phyloP scores from a whole-genome alignment of 352 stramenopile species.

The Pythium rhizo-oryzae region DNA sequence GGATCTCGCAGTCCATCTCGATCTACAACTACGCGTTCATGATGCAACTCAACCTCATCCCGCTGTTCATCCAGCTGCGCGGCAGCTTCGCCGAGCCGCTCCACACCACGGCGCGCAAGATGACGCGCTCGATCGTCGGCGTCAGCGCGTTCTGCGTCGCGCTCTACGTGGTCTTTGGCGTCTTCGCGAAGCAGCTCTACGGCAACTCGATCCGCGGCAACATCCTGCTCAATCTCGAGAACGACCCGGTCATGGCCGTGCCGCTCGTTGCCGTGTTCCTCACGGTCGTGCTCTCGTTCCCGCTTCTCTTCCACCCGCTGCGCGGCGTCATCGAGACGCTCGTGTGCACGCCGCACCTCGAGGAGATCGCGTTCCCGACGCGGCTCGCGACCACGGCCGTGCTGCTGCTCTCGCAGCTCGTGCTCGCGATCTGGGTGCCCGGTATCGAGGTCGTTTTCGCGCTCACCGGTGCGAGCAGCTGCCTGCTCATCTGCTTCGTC shows the following conservation, averaged over 20 bases:
- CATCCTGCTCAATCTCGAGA: conserved; percentile 80
- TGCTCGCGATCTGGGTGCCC: conserved; percentile 58
- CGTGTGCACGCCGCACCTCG: conserved; percentile 44
- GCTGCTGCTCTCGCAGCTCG: conserved; percentile 58
- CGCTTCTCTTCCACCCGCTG: conserved; percentile 74
- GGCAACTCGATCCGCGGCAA: conserved; percentile 61
- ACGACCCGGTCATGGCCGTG: conserved; percentile 68
- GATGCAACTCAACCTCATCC: conserved; percentile 83
- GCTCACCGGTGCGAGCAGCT: conserved; percentile 66
- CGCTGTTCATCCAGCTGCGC: conserved; percentile 72
- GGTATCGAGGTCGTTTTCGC: conserved; percentile 73
- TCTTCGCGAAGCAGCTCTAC: conserved; percentile 58
- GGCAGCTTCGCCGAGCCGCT: conserved; percentile 60
- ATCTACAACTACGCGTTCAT: conserved; percentile 90
- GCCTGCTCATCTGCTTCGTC: conserved; percentile 76
- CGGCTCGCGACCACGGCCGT: conserved; percentile 52
- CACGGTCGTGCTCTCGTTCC: conserved; percentile 75
- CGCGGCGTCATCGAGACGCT: conserved; percentile 66
- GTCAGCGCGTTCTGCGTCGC: conserved; percentile 57
- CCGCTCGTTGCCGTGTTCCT: conserved; percentile 70
- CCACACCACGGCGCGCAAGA: conserved; percentile 45
- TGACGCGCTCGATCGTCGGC: conserved; percentile 52
- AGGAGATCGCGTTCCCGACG: conserved; percentile 48
- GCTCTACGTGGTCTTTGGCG: conserved; percentile 67
- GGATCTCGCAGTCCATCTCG: conserved; percentile 56